Percentiles rank a stretch among this genome's conserved stretches.
Conservation (phyloP, 352 stramenopile genomes). For the Globisporangium nunn region DNA sequence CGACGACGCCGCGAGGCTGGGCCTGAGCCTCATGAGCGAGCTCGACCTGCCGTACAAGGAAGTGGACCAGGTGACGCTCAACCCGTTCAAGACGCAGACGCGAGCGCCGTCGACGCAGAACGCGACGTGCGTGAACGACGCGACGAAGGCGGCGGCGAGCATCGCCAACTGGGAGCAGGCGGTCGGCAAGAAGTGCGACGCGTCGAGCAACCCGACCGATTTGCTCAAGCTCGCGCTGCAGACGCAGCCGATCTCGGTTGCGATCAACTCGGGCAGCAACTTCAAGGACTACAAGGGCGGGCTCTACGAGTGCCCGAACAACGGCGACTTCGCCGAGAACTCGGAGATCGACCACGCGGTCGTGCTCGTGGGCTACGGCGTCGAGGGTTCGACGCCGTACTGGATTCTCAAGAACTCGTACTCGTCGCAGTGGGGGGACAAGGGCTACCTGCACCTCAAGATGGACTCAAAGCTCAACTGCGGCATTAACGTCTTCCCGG, state of each 20-base stretch:
- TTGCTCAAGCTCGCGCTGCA: conserved; percentile 66
- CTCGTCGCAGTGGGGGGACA: conserved; percentile 56
- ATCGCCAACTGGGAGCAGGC: conserved; percentile 67
- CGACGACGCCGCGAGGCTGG: conserved; percentile 46
- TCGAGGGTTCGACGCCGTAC: conserved; percentile 35
- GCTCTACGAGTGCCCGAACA: conserved; percentile 66
- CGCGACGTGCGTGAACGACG: conserved; percentile 32
- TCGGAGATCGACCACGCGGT: conserved; percentile 65
- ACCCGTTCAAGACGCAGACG: conserved; percentile 17
- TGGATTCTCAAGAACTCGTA: conserved; percentile 87
- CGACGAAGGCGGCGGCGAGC: conserved; percentile 36
- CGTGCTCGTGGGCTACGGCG: conserved; percentile 67
- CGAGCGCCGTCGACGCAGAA: conserved; percentile 14
- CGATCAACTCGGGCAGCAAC: conserved; percentile 63
- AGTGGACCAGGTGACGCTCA: conserved; percentile 21
- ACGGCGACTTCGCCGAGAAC: conserved; percentile 55
- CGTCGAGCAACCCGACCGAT: conserved; percentile 39
- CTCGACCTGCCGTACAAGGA: conserved; percentile 64
- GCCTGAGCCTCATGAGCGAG: conserved; percentile 49
- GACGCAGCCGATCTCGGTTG: conserved; percentile 66
- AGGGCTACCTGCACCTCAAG: conserved; percentile 55
- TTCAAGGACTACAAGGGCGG: conserved; percentile 82
- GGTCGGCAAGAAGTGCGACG: conserved; percentile 46
- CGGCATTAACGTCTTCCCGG: conserved; percentile 64
- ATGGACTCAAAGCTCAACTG: conserved; percentile 76